Percentiles rank a stretch among this genome's conserved stretches.
Evolutionary conservation across 2,329 filamentous ascomycete species (phyloP).

Genomic region (Fonsecaea pedrosoi): DNA sequence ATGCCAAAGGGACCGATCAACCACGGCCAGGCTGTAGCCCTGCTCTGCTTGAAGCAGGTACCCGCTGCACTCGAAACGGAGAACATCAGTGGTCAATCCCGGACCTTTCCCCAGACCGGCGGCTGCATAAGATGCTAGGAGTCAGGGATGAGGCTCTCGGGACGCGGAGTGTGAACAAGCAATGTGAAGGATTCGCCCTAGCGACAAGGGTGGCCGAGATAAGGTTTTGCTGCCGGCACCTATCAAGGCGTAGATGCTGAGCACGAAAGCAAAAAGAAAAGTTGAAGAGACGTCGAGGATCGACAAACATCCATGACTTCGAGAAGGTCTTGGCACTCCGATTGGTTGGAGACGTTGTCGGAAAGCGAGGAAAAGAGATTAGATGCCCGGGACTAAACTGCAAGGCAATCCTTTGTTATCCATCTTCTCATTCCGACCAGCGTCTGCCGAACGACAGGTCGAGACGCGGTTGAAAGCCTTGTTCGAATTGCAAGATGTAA

Average conservation of each 20-base stretch:
- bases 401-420: constrained; percentile 11
- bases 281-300: constrained; percentile 10
- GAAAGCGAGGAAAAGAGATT: constrained; percentile 17
- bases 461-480: neutral
- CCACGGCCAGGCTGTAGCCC: constrained; percentile 4
- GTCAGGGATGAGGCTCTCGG: neutral
- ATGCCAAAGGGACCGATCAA: constrained; percentile 15
- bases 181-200: neutral
- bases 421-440: constrained; percentile 4
- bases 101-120: constrained; percentile 19
- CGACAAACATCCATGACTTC: constrained; percentile 18
- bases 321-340: constrained; percentile 14
- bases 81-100: neutral
- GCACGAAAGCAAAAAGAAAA: constrained; percentile 24
- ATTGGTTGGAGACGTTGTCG: constrained; percentile 18
- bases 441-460: neutral
- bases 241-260: constrained; percentile 24
- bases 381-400: constrained; percentile 7
- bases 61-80: constrained; percentile 7
- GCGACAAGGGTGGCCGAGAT: neutral
- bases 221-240: constrained; percentile 5
- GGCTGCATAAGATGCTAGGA: constrained; percentile 1
- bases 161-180: constrained; percentile 7
- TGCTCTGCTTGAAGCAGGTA: constrained; percentile 17
- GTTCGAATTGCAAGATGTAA: constrained; percentile 23